phyloP scores from a whole-genome alignment of 306 rosid species.

The Cajanus cajan region DNA sequence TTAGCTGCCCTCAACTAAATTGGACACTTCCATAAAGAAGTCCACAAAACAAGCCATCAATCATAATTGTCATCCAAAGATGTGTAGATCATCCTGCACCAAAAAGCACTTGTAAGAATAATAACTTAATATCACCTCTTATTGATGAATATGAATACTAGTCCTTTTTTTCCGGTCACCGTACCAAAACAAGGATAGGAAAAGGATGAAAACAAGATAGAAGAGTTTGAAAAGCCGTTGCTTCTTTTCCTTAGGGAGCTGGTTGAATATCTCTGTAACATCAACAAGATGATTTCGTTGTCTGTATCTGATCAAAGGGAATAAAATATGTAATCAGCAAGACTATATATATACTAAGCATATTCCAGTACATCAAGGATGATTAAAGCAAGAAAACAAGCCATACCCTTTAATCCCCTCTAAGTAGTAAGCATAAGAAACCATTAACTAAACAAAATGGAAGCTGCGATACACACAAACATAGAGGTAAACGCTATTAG shows the following conservation, averaged over 20 bases:
- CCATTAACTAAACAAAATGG: neutral
- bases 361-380: neutral
- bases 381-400: slow-evolving; percentile 9
- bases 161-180: slow-evolving; percentile 19
- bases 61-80: slow-evolving; percentile 72
- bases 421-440: neutral
- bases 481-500: neutral
- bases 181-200: slow-evolving; percentile 92
- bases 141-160: neutral
- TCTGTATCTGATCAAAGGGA: slow-evolving; percentile 53
- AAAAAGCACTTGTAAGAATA: slow-evolving; percentile 24
- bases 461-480: neutral
- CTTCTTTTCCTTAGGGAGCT: slow-evolving; percentile 81
- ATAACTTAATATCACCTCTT: slow-evolving; percentile 9
- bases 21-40: slow-evolving; percentile 19
- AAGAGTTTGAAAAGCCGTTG: slow-evolving; percentile 84
- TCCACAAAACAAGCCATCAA: slow-evolving; percentile 35
- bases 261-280: slow-evolving; percentile 96
- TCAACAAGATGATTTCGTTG: slow-evolving; percentile 67
- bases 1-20: slow-evolving; percentile 6
- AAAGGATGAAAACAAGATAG: slow-evolving; percentile 70
- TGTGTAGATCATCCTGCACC: slow-evolving; percentile 79
- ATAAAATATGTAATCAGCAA: neutral
- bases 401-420: neutral
- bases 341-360: neutral